Evolutionary conservation across 106 monocot species (phyloP).

Genomic region (Triglochin maritima): DNA sequence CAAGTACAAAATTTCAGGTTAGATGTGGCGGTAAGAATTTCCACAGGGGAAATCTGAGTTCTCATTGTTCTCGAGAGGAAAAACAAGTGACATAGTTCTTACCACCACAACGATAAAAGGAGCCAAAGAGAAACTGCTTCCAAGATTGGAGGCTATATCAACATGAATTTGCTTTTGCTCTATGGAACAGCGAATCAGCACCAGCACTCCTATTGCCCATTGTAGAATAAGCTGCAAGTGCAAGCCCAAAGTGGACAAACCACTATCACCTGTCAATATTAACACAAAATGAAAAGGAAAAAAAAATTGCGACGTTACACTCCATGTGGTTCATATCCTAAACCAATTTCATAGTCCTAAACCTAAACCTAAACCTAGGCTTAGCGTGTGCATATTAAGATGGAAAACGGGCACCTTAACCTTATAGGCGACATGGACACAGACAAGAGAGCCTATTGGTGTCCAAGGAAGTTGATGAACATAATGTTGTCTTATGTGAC

Average conservation of each 20-base stretch:
- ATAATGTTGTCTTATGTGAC: too few relatives aligned
- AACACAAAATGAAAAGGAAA: constrained; percentile 62
- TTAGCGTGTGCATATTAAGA: too few relatives aligned
- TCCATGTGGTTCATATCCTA: too few relatives aligned
- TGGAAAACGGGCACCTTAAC: neutral
- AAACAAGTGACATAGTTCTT: constrained; percentile 15
- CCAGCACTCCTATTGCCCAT: constrained; percentile 65
- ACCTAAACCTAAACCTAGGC: too few relatives aligned
- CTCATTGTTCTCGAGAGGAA: too few relatives aligned
- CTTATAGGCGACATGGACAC: neutral
- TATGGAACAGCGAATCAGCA: constrained; percentile 70
- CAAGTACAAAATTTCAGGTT: constrained; percentile 2
- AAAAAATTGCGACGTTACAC: too few relatives aligned
- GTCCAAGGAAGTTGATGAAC: too few relatives aligned
- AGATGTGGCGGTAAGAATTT: neutral
- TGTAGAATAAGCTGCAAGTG: constrained; percentile 89
- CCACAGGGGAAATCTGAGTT: neutral
- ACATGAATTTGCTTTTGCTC: constrained; percentile 38
- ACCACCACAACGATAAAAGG: constrained; percentile 86
- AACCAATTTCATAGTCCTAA: too few relatives aligned
- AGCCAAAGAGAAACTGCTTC: constrained; percentile 90
- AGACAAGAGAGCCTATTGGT: too few relatives aligned
- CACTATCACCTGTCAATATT: constrained; percentile 81
- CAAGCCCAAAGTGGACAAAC: constrained; percentile 65
- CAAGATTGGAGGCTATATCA: constrained; percentile 69